A percentile compares a stretch with the other conserved stretches of the same genome.
These are phyloP conservation scores for Ganoderma multipileum DNA, from an alignment of 1,284 basidiomycete genomes.

Conservation along the genomic window DNA sequence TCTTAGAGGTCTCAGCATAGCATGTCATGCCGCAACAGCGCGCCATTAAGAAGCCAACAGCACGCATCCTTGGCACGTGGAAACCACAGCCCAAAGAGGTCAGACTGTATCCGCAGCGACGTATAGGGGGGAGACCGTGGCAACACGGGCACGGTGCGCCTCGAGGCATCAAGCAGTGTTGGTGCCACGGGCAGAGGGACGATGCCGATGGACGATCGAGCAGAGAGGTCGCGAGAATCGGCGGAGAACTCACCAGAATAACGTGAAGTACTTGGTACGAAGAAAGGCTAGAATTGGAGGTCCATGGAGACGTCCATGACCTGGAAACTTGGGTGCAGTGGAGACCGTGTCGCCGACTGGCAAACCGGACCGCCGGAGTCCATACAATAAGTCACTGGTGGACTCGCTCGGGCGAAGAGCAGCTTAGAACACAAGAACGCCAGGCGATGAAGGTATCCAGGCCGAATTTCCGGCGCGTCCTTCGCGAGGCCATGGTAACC, in stretches of 20 bases:
- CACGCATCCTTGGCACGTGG: not conserved
- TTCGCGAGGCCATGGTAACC: not conserved
- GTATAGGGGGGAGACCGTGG: not conserved
- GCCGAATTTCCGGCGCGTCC: not conserved
- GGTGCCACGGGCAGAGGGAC: not conserved
- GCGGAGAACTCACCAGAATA: not conserved
- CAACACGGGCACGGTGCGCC: not conserved
- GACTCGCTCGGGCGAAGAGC: not conserved
- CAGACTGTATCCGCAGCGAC: not conserved
- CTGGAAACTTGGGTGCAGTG: not conserved
- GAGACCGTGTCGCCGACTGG: not conserved
- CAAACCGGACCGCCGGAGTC: not conserved
- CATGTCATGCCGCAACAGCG: not conserved
- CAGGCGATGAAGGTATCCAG: conserved; percentile 1
- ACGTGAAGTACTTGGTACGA: not conserved
- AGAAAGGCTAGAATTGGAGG: not conserved
- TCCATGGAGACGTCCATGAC: not conserved
- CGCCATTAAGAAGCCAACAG: not conserved
- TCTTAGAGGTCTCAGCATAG: conserved; percentile 1
- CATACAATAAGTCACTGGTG: not conserved
- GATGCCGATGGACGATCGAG: not conserved
- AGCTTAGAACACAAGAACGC: not conserved
- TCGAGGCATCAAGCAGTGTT: not conserved
- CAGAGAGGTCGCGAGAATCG: not conserved
- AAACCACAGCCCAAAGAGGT: not conserved